Evolutionary conservation across 73 alveolate genomes (phyloP), one percentile per base, ranked within the genome.

Genomic region (Durusdinium trenchii): DNA sequence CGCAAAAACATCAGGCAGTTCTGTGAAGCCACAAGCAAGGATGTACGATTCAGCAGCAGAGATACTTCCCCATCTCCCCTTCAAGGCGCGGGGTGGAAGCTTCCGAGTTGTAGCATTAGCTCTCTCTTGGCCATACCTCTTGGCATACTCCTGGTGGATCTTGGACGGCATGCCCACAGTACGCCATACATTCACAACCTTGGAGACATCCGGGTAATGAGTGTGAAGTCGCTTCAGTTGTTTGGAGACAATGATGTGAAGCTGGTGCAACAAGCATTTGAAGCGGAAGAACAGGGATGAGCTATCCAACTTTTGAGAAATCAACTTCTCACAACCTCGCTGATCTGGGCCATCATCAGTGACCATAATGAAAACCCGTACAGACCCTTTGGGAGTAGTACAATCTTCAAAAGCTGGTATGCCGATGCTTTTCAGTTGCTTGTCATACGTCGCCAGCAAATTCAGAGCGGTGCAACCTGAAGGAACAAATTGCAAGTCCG

Each of bases 301-400:
- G 67, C 10, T 50, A 32, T 43, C 47, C 36, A 0, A 7, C 1
- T 6, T 3, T 7, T 3, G 1, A 6, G 2, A 30, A 3, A 82
- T 7, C 38, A 82, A 50, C 36, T 82, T 48, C 50, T 9, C 38
- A 35, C 75, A 48, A 7, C 51, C 73, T 50, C 35, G 23, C 36
- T 82, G 93, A 32, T 82, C 93, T 1, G 93, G 93, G 28, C 93
- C 93, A n/a, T 82, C 93, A 36, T 82, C 93, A 0, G 93, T 48
- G 30, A 82, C 73, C 26, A 79, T 3, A 18, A 3, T 20, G 6
- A 18, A 71, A 16, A 76, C 20, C 57, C 38, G 4, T n/a, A 42
- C 5, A 38, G 40, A 36, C 23, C 45, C 38, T 9, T 16, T 12
- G 42, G 86, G 4, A 9, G 38, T 71, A 20, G 18, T 12, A 6